A percentile compares a stretch with the other conserved stretches of the same genome.
phyloP scores from a whole-genome alignment of 1,284 basidiomycete species.

The Sanguinoderma infundibulare region DNA sequence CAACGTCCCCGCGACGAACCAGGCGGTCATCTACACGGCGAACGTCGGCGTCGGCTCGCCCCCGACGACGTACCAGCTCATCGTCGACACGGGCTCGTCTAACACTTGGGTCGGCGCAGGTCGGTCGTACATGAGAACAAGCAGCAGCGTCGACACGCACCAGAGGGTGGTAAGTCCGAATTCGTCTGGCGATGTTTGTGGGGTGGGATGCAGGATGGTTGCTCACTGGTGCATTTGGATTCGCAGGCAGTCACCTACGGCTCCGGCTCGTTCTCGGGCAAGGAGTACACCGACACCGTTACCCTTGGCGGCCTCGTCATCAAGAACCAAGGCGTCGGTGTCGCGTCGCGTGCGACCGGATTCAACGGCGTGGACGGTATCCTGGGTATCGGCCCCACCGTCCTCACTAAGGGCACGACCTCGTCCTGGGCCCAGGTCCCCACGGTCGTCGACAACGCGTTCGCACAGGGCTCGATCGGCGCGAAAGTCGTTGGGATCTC shows the following conservation, averaged over 20 bases:
- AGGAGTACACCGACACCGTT: conserved; percentile 48
- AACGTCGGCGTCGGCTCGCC: conserved; percentile 32
- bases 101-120: conserved; percentile 58
- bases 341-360: conserved; percentile 46
- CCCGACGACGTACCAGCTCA: conserved; percentile 29
- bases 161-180: conserved; percentile 21
- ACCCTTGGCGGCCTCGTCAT: conserved; percentile 37
- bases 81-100: conserved; percentile 38
- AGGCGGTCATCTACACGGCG: conserved; percentile 30
- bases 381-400: conserved; percentile 48
- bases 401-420: conserved; percentile 21
- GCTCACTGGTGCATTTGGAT: neutral
- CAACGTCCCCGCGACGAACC: conserved; percentile 29
- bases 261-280: neutral
- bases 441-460: conserved; percentile 49
- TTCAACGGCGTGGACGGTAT: conserved; percentile 52
- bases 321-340: conserved; percentile 56
- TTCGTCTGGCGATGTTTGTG: too few species aligned
- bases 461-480: conserved; percentile 31
- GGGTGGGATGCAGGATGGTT: neutral
- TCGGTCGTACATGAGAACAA: conserved; percentile 41
- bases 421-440: conserved; percentile 37
- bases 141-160: conserved; percentile 44
- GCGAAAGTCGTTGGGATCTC: conserved; percentile 47
- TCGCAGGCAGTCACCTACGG: neutral